Evolutionary conservation across 73 alveolate species (phyloP).

Genomic region (Paramecium bursaria): DNA sequence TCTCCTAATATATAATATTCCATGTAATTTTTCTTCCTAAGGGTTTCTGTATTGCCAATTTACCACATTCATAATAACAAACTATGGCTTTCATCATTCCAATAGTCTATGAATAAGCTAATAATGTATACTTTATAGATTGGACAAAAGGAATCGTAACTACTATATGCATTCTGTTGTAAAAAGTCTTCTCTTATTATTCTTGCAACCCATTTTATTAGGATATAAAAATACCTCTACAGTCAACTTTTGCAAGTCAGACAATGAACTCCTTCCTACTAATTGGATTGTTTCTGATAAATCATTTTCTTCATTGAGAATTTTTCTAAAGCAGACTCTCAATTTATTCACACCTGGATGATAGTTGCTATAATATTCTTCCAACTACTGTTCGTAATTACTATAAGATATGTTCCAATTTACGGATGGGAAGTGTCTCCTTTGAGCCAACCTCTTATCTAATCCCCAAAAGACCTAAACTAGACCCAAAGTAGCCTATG

Average conservation of each 20-base stretch:
- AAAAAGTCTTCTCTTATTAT: slow-evolving; percentile 92
- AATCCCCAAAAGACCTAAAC: slow-evolving; percentile 97
- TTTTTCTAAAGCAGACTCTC: slow-evolving; percentile 87
- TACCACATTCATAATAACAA: slow-evolving; percentile 81
- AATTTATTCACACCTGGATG: slow-evolving; percentile 91
- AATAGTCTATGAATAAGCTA: no score
- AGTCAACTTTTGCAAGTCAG: slow-evolving; percentile 82
- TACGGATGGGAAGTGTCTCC: slow-evolving; percentile 97
- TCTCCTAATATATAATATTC: no score
- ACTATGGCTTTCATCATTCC: slow-evolving; percentile 92
- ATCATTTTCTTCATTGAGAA: slow-evolving; percentile 94
- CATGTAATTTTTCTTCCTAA: no score
- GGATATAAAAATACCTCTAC: slow-evolving; percentile 64
- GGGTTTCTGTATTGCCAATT: slow-evolving; percentile 73
- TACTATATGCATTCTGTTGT: slow-evolving; percentile 93
- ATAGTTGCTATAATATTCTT: slow-evolving; percentile 81
- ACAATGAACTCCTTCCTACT: slow-evolving; percentile 94
- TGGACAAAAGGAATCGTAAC: slow-evolving; percentile 92
- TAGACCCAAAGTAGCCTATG: slow-evolving; percentile 90
- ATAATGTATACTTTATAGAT: no score
- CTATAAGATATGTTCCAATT: slow-evolving; percentile 95
- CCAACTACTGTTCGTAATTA: slow-evolving; percentile 89
- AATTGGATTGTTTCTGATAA: slow-evolving; percentile 95
- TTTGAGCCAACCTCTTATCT: slow-evolving; percentile 95
- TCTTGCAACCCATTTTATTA: slow-evolving; percentile 75